Base-by-base conservation (phyloP, 1,284 basidiomycete genomes). In the Rhodotorula sp. region DNA sequence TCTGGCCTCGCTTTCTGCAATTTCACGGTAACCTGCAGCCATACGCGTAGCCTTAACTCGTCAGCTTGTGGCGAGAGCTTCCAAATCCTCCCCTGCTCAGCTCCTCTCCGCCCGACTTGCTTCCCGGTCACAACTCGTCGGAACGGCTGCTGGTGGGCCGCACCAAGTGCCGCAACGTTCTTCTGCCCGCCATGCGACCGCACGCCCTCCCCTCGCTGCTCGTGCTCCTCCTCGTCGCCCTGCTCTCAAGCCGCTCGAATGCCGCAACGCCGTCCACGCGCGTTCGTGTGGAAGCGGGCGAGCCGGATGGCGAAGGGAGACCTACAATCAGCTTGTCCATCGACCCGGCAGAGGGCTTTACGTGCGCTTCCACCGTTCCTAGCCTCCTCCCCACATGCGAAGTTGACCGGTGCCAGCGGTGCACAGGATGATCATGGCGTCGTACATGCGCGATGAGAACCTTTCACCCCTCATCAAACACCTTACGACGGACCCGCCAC, bases 391-490 rank as follows among this genome's bases (percentile, higher is more conserved):
- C 54, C 56, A 57, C 57, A 34, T 58, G 24, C 60, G 20, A n/a
- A 44, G 51, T 51, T 61, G 51, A 61, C n/a, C 24, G 5, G 50
- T 7, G 6, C 31, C 11, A 11, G 26, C 1, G 18, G 1, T 7
- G 6, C 18, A 20, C 67, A 76, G 75, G 3, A 65, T 76, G 57
- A 47, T 76, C 26, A 69, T 76, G n/a, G 73, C 75, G 18, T 73
- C 75, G 11, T 68, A 75, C 67, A 69, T 71, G 52, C 70, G 73
- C 18, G 63, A 69, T 46, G 40, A 58, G 15, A 65, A 73, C 24
- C 65, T 76, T 9, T 51, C 37, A 8, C 61, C 57, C 0, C 34
- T 75, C 16, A 31, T 74, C 48, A 53, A 60, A 31, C 68, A 74
- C 62, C 64, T 74, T 28, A 73, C 75, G 13, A 68, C 65, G 28